Evolutionary conservation across 768 basidiomycete species (phyloP).

Genomic region (Gymnopilus junonius): DNA sequence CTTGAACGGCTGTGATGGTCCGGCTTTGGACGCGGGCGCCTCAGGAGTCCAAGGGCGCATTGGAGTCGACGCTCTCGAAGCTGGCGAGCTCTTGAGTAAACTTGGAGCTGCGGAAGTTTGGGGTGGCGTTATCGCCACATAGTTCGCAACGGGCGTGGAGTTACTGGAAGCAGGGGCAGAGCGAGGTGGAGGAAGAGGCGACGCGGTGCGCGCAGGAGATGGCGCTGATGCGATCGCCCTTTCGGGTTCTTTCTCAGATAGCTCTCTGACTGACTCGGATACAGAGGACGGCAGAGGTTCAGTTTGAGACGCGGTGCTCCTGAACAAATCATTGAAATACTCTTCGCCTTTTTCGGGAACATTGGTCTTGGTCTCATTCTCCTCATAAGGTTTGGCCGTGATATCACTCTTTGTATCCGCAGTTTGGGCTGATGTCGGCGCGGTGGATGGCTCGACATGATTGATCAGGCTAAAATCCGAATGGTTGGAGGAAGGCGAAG

Average conservation of each 20-base stretch:
- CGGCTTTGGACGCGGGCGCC: background rate
- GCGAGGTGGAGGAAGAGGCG: background rate
- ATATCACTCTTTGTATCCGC: slow-evolving; percentile 5
- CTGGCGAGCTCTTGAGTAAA: background rate
- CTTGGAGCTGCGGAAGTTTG: background rate
- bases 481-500: background rate
- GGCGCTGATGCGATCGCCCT: too few relatives aligned
- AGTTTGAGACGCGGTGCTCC: background rate
- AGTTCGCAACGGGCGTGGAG: background rate
- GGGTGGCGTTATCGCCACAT: background rate
- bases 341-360: too few relatives aligned
- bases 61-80: too few relatives aligned
- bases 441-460: slow-evolving; percentile 6
- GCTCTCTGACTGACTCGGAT: background rate
- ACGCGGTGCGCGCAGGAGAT: background rate
- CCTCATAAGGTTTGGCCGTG: background rate
- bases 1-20: background rate
- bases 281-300: background rate
- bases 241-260: background rate
- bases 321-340: background rate
- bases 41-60: too few relatives aligned
- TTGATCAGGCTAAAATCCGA: slow-evolving; percentile 4
- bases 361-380: too few relatives aligned
- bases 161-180: background rate
- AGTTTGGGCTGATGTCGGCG: slow-evolving; percentile 16